Conservation (phyloP, 352 stramenopile genomes). For the Globisporangium parvum region DNA sequence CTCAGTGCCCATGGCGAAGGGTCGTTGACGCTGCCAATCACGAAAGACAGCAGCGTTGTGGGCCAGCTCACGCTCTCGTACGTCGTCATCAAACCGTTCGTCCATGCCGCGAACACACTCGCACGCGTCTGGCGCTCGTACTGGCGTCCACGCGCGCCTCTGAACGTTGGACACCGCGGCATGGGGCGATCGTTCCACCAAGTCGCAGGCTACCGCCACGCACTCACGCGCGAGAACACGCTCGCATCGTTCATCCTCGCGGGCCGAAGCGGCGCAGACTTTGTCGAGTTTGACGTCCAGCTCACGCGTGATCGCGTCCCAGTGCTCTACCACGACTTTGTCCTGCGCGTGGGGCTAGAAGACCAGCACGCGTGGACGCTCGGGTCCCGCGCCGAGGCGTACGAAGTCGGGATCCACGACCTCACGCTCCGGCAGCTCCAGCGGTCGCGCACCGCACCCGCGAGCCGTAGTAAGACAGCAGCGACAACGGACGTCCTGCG, state of each 20-base stretch:
- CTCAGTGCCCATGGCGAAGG: slow-evolving; percentile 46
- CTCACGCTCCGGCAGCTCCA: slow-evolving; percentile 58
- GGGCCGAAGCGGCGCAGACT: slow-evolving; percentile 58
- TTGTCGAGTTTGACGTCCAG: slow-evolving; percentile 83
- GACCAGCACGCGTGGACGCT: slow-evolving; percentile 39
- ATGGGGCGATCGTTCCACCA: slow-evolving; percentile 78
- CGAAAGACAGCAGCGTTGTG: slow-evolving; percentile 15
- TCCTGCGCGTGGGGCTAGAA: slow-evolving; percentile 57
- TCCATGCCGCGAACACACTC: slow-evolving; percentile 51
- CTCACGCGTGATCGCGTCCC: slow-evolving; percentile 72
- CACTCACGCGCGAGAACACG: slow-evolving; percentile 70
- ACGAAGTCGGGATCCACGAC: slow-evolving; percentile 66
- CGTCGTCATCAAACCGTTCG: slow-evolving; percentile 47
- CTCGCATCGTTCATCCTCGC: slow-evolving; percentile 69
- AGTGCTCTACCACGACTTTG: slow-evolving; percentile 78
- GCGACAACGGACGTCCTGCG: slow-evolving; percentile 20
- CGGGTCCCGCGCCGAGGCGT: slow-evolving; percentile 43
- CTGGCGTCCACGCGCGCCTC: slow-evolving; percentile 47
- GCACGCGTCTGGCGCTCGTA: slow-evolving; percentile 55
- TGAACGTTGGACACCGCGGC: slow-evolving; percentile 64
- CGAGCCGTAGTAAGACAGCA: slow-evolving; percentile 24
- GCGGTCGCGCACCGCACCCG: slow-evolving; percentile 35
- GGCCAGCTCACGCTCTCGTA: slow-evolving; percentile 51
- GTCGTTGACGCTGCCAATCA: slow-evolving; percentile 45
- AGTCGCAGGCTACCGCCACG: slow-evolving; percentile 46